phyloP scores from a whole-genome alignment of 2,329 filamentous ascomycete species.

The Fusarium nanum region DNA sequence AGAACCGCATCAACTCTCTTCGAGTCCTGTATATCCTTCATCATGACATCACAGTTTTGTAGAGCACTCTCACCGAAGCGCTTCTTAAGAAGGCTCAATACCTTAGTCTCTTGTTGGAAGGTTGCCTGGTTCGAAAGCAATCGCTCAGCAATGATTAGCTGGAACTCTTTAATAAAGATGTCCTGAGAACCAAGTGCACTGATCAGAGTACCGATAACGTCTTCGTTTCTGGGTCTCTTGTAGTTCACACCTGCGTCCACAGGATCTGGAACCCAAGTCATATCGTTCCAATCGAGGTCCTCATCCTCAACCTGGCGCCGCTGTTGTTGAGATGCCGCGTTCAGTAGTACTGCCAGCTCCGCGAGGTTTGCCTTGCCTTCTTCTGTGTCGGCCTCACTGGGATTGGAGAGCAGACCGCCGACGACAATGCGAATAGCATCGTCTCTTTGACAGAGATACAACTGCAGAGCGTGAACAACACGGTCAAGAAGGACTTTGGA shows the following conservation, averaged over 20 bases:
- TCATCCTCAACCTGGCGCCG: conserved; percentile 68
- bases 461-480: conserved; percentile 76
- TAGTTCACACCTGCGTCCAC: conserved; percentile 94
- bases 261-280: conserved; percentile 93
- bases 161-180: conserved; percentile 93
- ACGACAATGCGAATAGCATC: conserved; percentile 84
- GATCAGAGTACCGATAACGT: conserved; percentile 92
- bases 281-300: conserved; percentile 89
- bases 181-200: conserved; percentile 90
- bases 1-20: conserved; percentile 77
- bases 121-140: conserved; percentile 73
- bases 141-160: conserved; percentile 87
- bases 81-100: conserved; percentile 87
- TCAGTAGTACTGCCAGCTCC: conserved; percentile 75
- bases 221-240: conserved; percentile 86
- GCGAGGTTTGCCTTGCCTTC: conserved; percentile 65
- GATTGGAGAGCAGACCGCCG: conserved; percentile 74
- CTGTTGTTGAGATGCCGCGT: conserved; percentile 67
- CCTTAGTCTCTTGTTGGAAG: conserved; percentile 83
- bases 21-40: conserved; percentile 91
- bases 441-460: conserved; percentile 81
- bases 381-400: conserved; percentile 63
- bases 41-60: conserved; percentile 97
- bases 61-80: conserved; percentile 87
- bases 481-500: conserved; percentile 82